Percentiles rank a stretch among this genome's conserved stretches.
Evolutionary conservation across 768 basidiomycete genomes (phyloP).

Genomic region (Mycena crocata): DNA sequence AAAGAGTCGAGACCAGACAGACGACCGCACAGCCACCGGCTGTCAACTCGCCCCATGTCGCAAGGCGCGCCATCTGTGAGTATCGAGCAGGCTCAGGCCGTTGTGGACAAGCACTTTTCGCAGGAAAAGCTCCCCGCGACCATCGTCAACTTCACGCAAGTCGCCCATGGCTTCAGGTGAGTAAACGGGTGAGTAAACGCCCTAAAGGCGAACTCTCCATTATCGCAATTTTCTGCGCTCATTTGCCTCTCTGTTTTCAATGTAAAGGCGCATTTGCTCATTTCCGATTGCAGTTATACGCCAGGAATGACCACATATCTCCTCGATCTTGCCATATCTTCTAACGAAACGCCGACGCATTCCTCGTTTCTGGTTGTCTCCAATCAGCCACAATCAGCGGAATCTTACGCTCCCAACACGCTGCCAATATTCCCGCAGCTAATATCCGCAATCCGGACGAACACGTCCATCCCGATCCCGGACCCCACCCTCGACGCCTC

Average conservation of each 20-base stretch:
- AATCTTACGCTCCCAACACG: conserved; percentile 47
- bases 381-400: neutral
- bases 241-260: too few relatives aligned
- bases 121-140: conserved; percentile 22
- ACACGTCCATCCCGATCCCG: conserved; percentile 64
- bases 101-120: conserved; percentile 42
- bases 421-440: conserved; percentile 53
- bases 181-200: neutral
- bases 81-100: conserved; percentile 40
- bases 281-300: conserved; percentile 40
- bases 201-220: neutral
- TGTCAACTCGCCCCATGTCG: too few relatives aligned
- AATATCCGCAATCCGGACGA: conserved; percentile 53
- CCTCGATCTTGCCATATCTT: conserved; percentile 39
- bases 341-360: conserved; percentile 36
- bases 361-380: conserved; percentile 40
- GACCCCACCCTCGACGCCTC: conserved; percentile 62
- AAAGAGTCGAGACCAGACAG: too few relatives aligned
- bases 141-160: conserved; percentile 36
- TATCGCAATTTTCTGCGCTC: too few relatives aligned
- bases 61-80: neutral
- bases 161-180: conserved; percentile 46
- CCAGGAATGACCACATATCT: conserved; percentile 40
- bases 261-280: neutral
- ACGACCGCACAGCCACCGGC: too few relatives aligned